A percentile compares a stretch with the other conserved stretches of the same genome.
These are phyloP conservation scores for Dittrichia graveolens DNA, from an alignment of 129 eudicot genomes.

Conservation along the genomic window DNA sequence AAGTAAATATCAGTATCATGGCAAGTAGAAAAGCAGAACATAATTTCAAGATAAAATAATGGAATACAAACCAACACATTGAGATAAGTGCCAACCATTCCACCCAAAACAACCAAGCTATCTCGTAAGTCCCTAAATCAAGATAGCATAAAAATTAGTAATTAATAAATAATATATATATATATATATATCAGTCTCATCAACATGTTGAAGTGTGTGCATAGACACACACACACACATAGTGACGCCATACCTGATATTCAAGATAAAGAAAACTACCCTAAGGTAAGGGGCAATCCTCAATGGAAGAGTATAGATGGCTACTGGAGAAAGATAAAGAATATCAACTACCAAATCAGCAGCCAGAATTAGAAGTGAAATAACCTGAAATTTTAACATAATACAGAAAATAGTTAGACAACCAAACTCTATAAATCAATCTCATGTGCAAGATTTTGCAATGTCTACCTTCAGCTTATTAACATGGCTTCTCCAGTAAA, in stretches of 20 bases:
- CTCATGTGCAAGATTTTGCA: slow-evolving; percentile 4
- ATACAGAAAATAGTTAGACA: background rate
- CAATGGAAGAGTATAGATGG: slow-evolving; percentile 73
- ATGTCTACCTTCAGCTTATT: slow-evolving; percentile 73
- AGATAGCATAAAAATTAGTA: slow-evolving; percentile 6
- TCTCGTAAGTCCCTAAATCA: slow-evolving; percentile 73
- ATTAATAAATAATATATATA: no score
- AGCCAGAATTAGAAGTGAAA: slow-evolving; percentile 60
- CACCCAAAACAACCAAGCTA: slow-evolving; percentile 66
- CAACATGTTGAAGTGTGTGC: background rate
- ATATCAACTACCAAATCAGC: slow-evolving; percentile 66
- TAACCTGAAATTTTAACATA: slow-evolving; percentile 44
- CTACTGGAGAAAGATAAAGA: slow-evolving; percentile 76
- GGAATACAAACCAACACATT: slow-evolving; percentile 76
- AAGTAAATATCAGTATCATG: slow-evolving; percentile 6
- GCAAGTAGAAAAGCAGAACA: slow-evolving; percentile 18
- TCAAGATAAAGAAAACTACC: slow-evolving; percentile 68
- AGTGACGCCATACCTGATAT: slow-evolving; percentile 64
- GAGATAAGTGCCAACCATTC: slow-evolving; percentile 86
- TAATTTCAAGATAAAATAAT: slow-evolving; percentile 8
- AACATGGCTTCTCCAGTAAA: slow-evolving; percentile 68
- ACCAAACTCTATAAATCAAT: slow-evolving; percentile 4
- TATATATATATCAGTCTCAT: slow-evolving; percentile 9
- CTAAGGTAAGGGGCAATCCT: slow-evolving; percentile 91
- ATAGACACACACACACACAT: background rate